Base-by-base conservation (phyloP, 345 rosid genomes). In the Melaleuca alternifolia region DNA sequence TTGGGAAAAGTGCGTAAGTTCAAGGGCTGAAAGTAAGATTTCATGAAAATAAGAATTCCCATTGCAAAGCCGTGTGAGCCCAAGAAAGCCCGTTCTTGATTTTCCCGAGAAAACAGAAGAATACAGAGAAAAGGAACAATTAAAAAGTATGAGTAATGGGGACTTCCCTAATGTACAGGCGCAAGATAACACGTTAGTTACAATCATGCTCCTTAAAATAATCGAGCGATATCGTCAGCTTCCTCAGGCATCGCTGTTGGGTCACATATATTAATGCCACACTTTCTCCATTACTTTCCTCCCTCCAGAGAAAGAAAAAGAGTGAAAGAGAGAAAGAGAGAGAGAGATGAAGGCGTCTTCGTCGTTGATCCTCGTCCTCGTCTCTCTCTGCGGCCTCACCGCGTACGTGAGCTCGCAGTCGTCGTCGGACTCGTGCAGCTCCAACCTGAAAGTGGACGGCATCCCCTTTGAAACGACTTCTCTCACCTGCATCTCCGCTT, bases 381-480 rank as follows among this genome's bases (percentile, higher is more conserved):
- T 65, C 81, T 65, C 86, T 62, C 59, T 89, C 37, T 57, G 83
- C 51, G 85, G 20, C 26, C 51, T 85, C 1, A 48, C 87, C 48
- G 84, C 52, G 30, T 44, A 54, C 48, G 92, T 86, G 41, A 82
- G 81, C 53, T 92, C 93, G 52, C 85, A 82, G 85, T 71, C 79
- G 59, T 18, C 51, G 23, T 21, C 86, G 3, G 95, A 92, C 62
- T 86, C 94, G 5, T 94, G 95, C 88, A 86, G 16, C 86, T 83
- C 88, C 11, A 83, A 84, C 51, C 30, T 87, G 51, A 53, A 65
- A 14, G 82, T 87, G 54, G 51, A 65, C 4, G 84, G 50, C 37
- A 3, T 86, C 53, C 33, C 50, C 52, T 87, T 87, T 75, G 75
- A 87, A 54, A 87, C 75, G 21, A 65, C 88, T 50, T 83, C 83